Percentiles rank a stretch among this genome's conserved stretches.
These are phyloP conservation scores for Suhomyces atakaporum DNA, from an alignment of 1,139 yeast genomes.

Conservation along the genomic window DNA sequence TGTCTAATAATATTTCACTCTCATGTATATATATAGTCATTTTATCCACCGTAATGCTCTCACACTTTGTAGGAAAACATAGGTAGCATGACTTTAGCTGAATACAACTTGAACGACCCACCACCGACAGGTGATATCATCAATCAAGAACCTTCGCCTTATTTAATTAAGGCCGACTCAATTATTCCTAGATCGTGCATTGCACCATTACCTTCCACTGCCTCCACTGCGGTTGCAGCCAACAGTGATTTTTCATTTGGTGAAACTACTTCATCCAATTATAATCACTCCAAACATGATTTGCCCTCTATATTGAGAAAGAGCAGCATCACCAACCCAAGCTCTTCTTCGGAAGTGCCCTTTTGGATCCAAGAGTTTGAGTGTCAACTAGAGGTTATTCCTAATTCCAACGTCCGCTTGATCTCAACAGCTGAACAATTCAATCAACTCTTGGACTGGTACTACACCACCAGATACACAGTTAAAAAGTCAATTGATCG, in stretches of 20 bases:
- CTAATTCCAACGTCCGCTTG: slow-evolving; percentile 14
- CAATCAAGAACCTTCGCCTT: slow-evolving; percentile 5
- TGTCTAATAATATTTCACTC: slow-evolving; percentile 11
- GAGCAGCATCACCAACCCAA: slow-evolving; percentile 14
- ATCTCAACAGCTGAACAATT: slow-evolving; percentile 20
- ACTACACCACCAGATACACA: slow-evolving; percentile 21
- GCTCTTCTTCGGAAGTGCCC: slow-evolving; percentile 5
- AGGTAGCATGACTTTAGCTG: slow-evolving; percentile 13
- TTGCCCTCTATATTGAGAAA: slow-evolving; percentile 15
- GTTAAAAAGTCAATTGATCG: background rate
- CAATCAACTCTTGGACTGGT: slow-evolving; percentile 27
- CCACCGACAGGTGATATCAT: slow-evolving; percentile 16
- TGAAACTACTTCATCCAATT: slow-evolving; percentile 6
- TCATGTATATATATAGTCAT: slow-evolving; percentile 4
- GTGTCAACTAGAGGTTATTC: slow-evolving; percentile 12
- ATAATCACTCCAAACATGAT: slow-evolving; percentile 12
- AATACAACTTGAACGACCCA: slow-evolving; percentile 18
- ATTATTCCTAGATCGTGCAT: slow-evolving; percentile 21
- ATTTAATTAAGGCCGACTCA: slow-evolving; percentile 15
- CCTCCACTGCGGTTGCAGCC: slow-evolving; percentile 12
- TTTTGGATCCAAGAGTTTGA: slow-evolving; percentile 17
- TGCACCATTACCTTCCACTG: slow-evolving; percentile 17
- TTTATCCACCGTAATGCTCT: background rate
- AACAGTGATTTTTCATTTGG: slow-evolving; percentile 11
- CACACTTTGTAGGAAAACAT: background rate